A percentile compares a stretch with the other conserved stretches of the same genome.
These are phyloP conservation scores for Monilinia laxa DNA, from an alignment of 2,329 filamentous ascomycete genomes.

Conservation along the genomic window DNA sequence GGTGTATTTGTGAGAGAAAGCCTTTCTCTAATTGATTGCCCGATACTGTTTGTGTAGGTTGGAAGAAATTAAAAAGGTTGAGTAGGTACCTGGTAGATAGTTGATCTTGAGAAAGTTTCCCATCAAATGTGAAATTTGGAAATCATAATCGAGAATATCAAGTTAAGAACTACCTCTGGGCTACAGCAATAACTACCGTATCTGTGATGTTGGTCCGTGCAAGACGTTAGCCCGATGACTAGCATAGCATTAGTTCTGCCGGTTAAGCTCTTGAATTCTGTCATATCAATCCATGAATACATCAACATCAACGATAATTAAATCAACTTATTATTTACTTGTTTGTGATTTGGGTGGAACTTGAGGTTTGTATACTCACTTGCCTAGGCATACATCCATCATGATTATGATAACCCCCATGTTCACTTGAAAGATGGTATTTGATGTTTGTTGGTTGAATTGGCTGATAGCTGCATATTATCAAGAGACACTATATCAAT, in stretches of 20 bases:
- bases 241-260: not conserved
- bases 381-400: not conserved
- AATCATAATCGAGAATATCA: not conserved
- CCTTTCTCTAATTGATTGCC: conserved; percentile 9
- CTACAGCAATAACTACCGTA: not conserved
- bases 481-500: not conserved
- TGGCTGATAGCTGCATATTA: not conserved
- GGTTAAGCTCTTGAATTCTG: not conserved
- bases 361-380: not conserved
- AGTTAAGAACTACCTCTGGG: not conserved
- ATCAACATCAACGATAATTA: too few species aligned
- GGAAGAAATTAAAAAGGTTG: not conserved
- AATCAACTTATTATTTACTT: too few species aligned
- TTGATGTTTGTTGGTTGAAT: not conserved
- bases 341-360: not conserved
- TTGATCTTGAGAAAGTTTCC: conserved; percentile 13
- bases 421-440: not conserved
- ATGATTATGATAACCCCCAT: not conserved
- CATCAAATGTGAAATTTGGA: conserved; percentile 5
- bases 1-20: not conserved
- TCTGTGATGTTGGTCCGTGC: conserved; percentile 10
- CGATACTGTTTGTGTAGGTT: not conserved
- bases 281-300: too few species aligned
- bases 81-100: not conserved
- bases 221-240: not conserved